Conservation (phyloP, 169 alveolate genomes). For the Neospora caninum region DNA sequence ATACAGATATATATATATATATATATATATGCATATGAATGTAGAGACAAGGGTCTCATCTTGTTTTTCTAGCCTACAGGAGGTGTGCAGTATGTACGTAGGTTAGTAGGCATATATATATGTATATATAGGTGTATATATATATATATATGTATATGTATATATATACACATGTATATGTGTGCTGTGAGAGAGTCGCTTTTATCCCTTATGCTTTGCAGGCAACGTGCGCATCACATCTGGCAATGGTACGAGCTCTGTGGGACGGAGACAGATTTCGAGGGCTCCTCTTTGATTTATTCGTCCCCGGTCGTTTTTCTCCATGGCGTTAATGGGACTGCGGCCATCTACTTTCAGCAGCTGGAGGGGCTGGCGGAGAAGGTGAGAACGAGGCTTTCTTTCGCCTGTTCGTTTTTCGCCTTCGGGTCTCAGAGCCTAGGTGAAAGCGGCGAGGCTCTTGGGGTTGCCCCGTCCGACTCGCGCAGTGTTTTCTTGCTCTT, state of each 20-base stretch:
- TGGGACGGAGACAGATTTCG: background rate
- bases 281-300: background rate
- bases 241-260: background rate
- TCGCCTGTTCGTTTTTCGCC: background rate
- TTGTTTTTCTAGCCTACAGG: too few relatives aligned
- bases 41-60: too few relatives aligned
- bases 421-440: too few relatives aligned
- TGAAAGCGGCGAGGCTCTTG: too few relatives aligned
- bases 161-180: background rate
- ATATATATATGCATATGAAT: background rate
- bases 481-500: too few relatives aligned
- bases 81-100: background rate
- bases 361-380: slow-evolving; percentile 11
- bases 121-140: background rate
- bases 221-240: background rate
- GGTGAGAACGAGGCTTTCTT: background rate
- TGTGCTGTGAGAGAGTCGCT: background rate
- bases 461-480: too few relatives aligned
- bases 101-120: background rate
- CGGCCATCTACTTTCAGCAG: slow-evolving; percentile 23
- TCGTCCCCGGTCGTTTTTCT: slow-evolving; percentile 1
- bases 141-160: background rate
- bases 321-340: slow-evolving; percentile 38
- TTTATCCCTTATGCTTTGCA: background rate
- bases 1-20: background rate